Conservation (phyloP, 1,139 yeast species). For the Kodamaea arcana region DNA sequence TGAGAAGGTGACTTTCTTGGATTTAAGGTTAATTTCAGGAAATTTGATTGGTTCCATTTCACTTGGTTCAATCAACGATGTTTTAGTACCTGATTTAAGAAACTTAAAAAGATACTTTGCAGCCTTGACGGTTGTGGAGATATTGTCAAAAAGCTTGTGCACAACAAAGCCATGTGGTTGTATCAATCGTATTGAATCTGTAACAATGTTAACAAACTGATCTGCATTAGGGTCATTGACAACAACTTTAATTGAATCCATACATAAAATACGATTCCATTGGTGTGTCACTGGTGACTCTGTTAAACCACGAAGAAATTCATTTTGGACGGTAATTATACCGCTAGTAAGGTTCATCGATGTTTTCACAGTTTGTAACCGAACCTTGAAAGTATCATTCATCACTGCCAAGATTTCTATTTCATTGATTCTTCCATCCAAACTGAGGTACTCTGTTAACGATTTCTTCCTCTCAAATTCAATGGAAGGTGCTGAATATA, state of each 20-base stretch:
- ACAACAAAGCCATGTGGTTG: conserved; percentile 56
- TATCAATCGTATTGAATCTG: conserved; percentile 32
- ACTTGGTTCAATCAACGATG: conserved; percentile 19
- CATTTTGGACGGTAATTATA: conserved; percentile 21
- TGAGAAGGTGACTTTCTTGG: conserved; percentile 44
- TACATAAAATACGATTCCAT: conserved; percentile 51
- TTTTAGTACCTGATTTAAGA: conserved; percentile 25
- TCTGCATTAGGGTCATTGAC: conserved; percentile 15
- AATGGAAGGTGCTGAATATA: conserved; percentile 12
- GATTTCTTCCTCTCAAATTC: conserved; percentile 1
- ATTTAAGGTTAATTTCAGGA: conserved; percentile 50
- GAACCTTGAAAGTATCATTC: conserved; percentile 47
- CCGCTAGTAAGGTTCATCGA: conserved; percentile 16
- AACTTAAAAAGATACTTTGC: conserved; percentile 51
- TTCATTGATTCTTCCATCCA: conserved; percentile 18
- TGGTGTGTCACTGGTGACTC: conserved; percentile 47
- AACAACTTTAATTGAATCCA: conserved; percentile 31
- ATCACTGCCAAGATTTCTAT: conserved; percentile 25
- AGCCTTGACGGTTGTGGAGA: conserved; percentile 51
- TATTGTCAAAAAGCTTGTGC: conserved; percentile 57
- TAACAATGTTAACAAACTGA: conserved; percentile 17
- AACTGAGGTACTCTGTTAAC: conserved; percentile 12
- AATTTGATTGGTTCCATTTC: conserved; percentile 43
- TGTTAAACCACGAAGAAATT: conserved; percentile 45
- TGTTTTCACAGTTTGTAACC: conserved; percentile 39